These are phyloP conservation scores for Talaromyces sp. DNA, from an alignment of 2,329 filamentous ascomycete genomes.

Conservation along the genomic window DNA sequence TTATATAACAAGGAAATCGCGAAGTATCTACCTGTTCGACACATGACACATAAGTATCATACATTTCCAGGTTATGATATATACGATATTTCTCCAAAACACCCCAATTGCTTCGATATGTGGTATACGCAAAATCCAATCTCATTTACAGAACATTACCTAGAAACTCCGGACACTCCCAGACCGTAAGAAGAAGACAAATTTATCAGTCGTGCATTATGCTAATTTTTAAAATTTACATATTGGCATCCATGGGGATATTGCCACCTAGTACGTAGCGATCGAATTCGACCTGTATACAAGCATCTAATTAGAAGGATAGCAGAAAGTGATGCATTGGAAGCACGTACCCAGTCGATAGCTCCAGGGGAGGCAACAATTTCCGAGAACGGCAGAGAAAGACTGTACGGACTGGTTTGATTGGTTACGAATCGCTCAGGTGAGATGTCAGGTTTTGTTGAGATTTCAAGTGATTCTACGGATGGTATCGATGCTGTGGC, in stretches of 20 bases:
- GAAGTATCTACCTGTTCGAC: not conserved
- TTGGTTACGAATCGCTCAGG: not conserved
- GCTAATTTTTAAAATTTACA: not conserved
- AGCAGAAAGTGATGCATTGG: not conserved
- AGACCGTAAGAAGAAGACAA: not conserved
- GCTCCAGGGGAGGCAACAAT: conserved; percentile 17
- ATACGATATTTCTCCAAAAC: not conserved
- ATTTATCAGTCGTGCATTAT: not conserved
- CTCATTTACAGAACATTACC: not conserved
- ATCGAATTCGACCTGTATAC: conserved; percentile 16
- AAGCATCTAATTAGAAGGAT: not conserved
- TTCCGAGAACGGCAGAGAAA: conserved; percentile 17
- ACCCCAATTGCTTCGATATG: not conserved
- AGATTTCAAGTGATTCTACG: conserved; percentile 16
- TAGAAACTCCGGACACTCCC: not conserved
- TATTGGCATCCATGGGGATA: not conserved
- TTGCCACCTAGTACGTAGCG: conserved; percentile 16
- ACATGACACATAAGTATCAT: not conserved
- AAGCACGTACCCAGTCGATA: conserved; percentile 15
- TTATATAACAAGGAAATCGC: no score
- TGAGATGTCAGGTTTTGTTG: conserved; percentile 12
- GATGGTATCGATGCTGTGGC: conserved; percentile 13
- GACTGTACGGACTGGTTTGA: conserved; percentile 11
- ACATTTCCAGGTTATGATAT: not conserved
- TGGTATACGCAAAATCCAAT: not conserved